Evolutionary conservation across 2,329 filamentous ascomycete species (phyloP), one percentile per base, ranked within the genome.

Genomic region (Pyricularia grisea): DNA sequence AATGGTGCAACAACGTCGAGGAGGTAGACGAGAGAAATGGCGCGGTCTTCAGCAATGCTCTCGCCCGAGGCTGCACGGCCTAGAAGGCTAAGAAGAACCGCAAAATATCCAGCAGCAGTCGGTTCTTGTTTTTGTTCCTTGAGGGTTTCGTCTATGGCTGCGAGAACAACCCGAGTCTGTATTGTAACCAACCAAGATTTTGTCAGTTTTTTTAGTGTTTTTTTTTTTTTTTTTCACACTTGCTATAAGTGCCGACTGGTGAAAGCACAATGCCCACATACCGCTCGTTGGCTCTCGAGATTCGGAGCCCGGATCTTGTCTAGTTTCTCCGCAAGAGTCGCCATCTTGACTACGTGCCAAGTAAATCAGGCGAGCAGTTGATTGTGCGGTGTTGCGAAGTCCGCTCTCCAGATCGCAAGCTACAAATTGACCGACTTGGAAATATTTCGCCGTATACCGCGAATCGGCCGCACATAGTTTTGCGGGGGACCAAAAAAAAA

Each of bases 71-170:
- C 85, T 31, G 92, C 90, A 80, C 96, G 92, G 74, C 88, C 87
- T 3, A 99, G 87, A 3, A 99, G 86, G 55, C 94, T 92, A 65
- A 99, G 85, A 5, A 99, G 88, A n/a, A 95, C 94, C 20, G 94
- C 94, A 77, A 98, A 97, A 81, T 98, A 99, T 71, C 91, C 93
- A 20, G 95, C 97, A 28, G 95, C 87, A 1, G 92, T 94, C 70
- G 90, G 86, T 69, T 92, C 88, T 69, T 92, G 90, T 75, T 94
- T 92, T 78, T 97, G 93, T 75, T 94, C 92, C 78, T 91, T 90
- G 70, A 99, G 88, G 61, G 93, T 97, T 74, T 96, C 91, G 79
- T 99, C 95, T 75, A 99, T 92, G 71, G 94, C 94, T 73, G 90
- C 89, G 72, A 99, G 88, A 71, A 99, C 90, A 74, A 97, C 89